Evolutionary conservation across 2,329 filamentous ascomycete species (phyloP).

Genomic region (Neocatenulostroma microsporum): DNA sequence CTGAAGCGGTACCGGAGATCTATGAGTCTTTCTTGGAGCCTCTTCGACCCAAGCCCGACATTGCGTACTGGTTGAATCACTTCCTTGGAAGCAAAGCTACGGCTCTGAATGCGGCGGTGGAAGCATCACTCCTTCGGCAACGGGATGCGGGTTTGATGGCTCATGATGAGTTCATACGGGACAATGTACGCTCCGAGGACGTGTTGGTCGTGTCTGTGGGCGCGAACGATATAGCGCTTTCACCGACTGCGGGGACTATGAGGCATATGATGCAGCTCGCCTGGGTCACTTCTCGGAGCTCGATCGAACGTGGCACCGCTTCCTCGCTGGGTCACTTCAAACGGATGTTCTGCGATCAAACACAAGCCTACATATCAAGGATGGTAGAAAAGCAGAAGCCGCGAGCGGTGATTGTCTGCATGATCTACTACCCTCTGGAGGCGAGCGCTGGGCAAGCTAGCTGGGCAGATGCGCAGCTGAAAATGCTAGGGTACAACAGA

Average conservation of each 20-base stretch:
- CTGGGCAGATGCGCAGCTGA: constrained; percentile 10
- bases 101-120: constrained; percentile 8
- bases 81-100: constrained; percentile 4
- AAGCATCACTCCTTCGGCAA: constrained; percentile 8
- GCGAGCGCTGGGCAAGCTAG: constrained; percentile 3
- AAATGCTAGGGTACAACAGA: constrained; percentile 5
- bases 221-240: constrained; percentile 11
- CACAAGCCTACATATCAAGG: constrained; percentile 4
- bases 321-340: constrained; percentile 8
- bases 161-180: constrained; percentile 9
- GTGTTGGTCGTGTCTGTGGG: constrained; percentile 9
- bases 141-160: constrained; percentile 4
- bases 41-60: constrained; percentile 7
- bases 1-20: constrained; percentile 3
- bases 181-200: constrained; percentile 6
- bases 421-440: constrained; percentile 11
- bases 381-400: constrained; percentile 7
- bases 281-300: constrained; percentile 5
- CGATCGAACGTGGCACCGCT: constrained; percentile 7
- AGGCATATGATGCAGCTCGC: constrained; percentile 9
- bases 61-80: constrained; percentile 10
- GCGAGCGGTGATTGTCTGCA: constrained; percentile 6
- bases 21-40: constrained; percentile 3
- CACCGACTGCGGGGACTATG: constrained; percentile 5
- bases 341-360: constrained; percentile 8